These are phyloP conservation scores for Phytophthora boehmeriae DNA, from an alignment of 352 stramenopile species.

Conservation along the genomic window DNA sequence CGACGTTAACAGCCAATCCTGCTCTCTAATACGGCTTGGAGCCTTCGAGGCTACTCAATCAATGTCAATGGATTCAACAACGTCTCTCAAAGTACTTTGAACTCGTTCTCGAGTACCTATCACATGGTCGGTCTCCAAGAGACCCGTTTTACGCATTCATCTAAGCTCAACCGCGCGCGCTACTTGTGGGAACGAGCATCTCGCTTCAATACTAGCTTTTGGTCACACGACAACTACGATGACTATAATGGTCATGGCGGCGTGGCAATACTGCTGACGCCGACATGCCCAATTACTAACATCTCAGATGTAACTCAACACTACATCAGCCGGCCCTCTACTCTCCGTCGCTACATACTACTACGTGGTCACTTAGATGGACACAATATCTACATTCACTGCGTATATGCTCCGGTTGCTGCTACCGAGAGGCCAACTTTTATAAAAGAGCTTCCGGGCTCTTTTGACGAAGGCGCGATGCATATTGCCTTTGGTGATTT, in stretches of 20 bases:
- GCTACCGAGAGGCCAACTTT: neutral
- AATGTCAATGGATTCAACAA: constrained; percentile 1
- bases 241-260: neutral
- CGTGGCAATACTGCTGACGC: neutral
- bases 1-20: neutral
- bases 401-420: constrained; percentile 14
- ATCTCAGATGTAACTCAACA: neutral
- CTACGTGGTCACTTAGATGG: constrained; percentile 1
- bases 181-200: neutral
- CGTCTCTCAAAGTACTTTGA: neutral
- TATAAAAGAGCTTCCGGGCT: neutral
- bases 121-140: constrained; percentile 16
- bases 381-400: constrained; percentile 11
- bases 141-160: neutral
- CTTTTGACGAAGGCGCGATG: neutral
- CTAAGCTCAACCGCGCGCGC: neutral
- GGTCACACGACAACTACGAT: constrained; percentile 1
- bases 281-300: neutral
- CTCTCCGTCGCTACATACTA: constrained; percentile 7
- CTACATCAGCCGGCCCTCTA: neutral
- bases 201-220: constrained; percentile 3
- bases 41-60: neutral
- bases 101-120: neutral
- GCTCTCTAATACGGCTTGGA: neutral
- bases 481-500: constrained; percentile 1